phyloP scores from a whole-genome alignment of 495 filamentous ascomycete species.

The Aspergillus affinis region DNA sequence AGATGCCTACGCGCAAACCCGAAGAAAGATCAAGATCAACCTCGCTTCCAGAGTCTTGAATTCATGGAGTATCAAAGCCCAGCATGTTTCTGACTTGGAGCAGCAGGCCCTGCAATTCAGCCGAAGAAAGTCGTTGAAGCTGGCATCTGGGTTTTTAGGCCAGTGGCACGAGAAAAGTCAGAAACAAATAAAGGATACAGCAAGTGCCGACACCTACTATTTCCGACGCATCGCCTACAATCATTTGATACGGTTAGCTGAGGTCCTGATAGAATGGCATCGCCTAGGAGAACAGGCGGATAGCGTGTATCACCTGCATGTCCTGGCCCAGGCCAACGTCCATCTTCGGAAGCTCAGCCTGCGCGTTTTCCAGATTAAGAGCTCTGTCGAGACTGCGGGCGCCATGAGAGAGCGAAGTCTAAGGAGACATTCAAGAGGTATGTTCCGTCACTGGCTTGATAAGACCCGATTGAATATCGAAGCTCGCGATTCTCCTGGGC shows the following conservation, averaged over 20 bases:
- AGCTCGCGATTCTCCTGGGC: slow-evolving; percentile 37
- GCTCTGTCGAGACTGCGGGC: slow-evolving; percentile 47
- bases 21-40: slow-evolving; percentile 58
- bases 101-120: slow-evolving; percentile 43
- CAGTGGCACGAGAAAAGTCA: slow-evolving; percentile 45
- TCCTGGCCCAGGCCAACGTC: slow-evolving; percentile 43
- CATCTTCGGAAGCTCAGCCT: slow-evolving; percentile 52
- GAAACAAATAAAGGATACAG: slow-evolving; percentile 35
- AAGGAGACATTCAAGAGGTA: slow-evolving; percentile 52
- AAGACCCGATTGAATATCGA: slow-evolving; percentile 42
- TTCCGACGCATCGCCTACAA: slow-evolving; percentile 43
- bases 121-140: slow-evolving; percentile 36
- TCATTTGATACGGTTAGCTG: slow-evolving; percentile 47
- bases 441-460: slow-evolving; percentile 61
- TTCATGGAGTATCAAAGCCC: slow-evolving; percentile 47
- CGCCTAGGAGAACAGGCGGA: slow-evolving; percentile 53
- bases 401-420: slow-evolving; percentile 57
- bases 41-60: slow-evolving; percentile 48
- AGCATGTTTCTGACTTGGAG: slow-evolving; percentile 38
- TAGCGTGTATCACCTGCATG: slow-evolving; percentile 43
- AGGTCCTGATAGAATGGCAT: slow-evolving; percentile 37
- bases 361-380: slow-evolving; percentile 50
- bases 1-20: slow-evolving; percentile 58
- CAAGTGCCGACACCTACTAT: slow-evolving; percentile 45
- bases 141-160: slow-evolving; percentile 39